Percentiles rank a stretch among this genome's conserved stretches.
These are phyloP conservation scores for Phytophthora pisi DNA, from an alignment of 352 stramenopile species.

Conservation along the genomic window DNA sequence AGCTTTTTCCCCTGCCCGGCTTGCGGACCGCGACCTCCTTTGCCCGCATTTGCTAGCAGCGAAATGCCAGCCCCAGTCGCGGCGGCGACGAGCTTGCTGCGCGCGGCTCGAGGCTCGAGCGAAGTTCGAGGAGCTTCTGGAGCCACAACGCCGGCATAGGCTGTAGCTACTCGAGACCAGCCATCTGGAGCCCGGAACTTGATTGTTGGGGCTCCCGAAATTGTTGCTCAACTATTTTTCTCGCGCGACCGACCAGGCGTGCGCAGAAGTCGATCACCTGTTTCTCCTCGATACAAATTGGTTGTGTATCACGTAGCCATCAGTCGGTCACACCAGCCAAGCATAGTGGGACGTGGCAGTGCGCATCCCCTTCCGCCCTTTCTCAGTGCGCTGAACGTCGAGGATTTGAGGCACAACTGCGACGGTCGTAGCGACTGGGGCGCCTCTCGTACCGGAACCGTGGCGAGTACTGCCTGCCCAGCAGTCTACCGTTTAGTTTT, in stretches of 20 bases:
- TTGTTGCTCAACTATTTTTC: slow-evolving; percentile 18
- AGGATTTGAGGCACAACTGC: not conserved
- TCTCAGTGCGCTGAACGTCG: slow-evolving; percentile 17
- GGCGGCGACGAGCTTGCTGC: not conserved
- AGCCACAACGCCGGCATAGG: not conserved
- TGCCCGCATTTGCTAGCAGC: too few species aligned
- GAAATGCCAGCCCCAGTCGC: not conserved
- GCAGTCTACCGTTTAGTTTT: too few species aligned
- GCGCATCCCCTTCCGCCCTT: slow-evolving; percentile 18
- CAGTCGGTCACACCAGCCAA: too few species aligned
- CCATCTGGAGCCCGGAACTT: slow-evolving; percentile 13
- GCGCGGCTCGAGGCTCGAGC: not conserved
- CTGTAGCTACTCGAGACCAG: not conserved
- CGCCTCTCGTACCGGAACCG: not conserved
- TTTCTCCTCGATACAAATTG: too few species aligned
- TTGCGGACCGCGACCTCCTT: too few species aligned
- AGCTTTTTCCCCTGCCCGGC: slow-evolving; percentile 19
- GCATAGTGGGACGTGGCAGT: slow-evolving; percentile 10
- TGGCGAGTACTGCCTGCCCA: too few species aligned
- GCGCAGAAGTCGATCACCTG: too few species aligned
- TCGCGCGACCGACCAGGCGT: not conserved
- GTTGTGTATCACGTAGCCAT: too few species aligned
- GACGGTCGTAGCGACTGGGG: too few species aligned
- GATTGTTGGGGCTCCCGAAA: slow-evolving; percentile 19
- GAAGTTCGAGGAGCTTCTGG: slow-evolving; percentile 1